phyloP scores from a whole-genome alignment of 495 filamentous ascomycete species.

The Tuber brumale region DNA sequence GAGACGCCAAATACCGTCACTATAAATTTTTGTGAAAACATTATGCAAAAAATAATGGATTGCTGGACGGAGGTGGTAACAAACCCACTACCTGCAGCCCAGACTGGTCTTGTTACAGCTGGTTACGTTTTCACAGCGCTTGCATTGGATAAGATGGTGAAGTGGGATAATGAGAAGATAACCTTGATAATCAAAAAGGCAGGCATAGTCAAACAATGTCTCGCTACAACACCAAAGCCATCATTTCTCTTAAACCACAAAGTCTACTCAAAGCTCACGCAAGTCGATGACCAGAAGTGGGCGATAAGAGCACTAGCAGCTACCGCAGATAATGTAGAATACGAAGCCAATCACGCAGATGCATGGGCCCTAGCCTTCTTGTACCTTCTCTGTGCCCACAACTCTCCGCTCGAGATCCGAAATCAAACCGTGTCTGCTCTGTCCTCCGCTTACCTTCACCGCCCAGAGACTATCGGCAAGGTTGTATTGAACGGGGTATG shows the following conservation, averaged over 20 bases:
- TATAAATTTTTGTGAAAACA: constrained; percentile 53
- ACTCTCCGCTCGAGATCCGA: constrained; percentile 53
- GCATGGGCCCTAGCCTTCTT: constrained; percentile 79
- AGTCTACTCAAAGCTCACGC: constrained; percentile 68
- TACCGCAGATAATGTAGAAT: constrained; percentile 47
- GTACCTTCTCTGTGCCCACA: constrained; percentile 61
- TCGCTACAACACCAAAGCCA: constrained; percentile 63
- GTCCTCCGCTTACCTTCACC: constrained; percentile 52
- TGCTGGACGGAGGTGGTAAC: constrained; percentile 65
- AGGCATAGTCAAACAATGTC: constrained; percentile 55
- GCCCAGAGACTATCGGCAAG: constrained; percentile 52
- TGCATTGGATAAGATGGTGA: constrained; percentile 45
- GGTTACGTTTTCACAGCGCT: constrained; percentile 69
- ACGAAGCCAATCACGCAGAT: constrained; percentile 43
- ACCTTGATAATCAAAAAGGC: constrained; percentile 52
- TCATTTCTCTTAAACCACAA: constrained; percentile 79
- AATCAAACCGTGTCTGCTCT: constrained; percentile 55
- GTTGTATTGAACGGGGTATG: constrained; percentile 67
- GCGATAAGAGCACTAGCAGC: constrained; percentile 61
- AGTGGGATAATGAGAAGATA: constrained; percentile 41
- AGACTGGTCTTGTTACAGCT: constrained; percentile 66
- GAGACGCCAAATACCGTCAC: constrained; percentile 47
- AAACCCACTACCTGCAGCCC: constrained; percentile 68
- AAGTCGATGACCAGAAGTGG: constrained; percentile 71
- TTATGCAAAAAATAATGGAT: constrained; percentile 61